Base-by-base conservation (phyloP, 2,329 filamentous ascomycete genomes). In the Hypoxylon sp. region DNA sequence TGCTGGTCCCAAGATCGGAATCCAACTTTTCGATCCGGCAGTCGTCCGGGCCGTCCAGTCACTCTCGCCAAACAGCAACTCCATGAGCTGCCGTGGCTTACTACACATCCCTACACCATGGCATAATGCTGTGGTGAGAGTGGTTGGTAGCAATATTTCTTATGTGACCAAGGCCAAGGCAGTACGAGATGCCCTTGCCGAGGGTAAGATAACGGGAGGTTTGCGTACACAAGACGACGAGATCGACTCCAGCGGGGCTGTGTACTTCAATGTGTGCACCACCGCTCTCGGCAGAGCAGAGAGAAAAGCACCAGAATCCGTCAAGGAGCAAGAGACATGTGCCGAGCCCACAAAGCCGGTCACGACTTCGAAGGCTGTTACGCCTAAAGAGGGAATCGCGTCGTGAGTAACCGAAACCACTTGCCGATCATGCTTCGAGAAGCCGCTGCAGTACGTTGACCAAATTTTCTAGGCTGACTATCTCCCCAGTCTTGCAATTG, bases 21-120 rank as follows among this genome's bases (percentile, higher is more conserved):
- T 82, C 46, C 74, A 77, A 13, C 75, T 82, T 1, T 77, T 82
- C 50, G 77, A 79, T 5, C 72, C 74, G 13, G 68, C 70, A 48
- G 69, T 74, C 7, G 76, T 77, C 25, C 71, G 77, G 3, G 77
- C 70, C 5, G 64, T 72, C 41, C 65, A 72, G 23, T 65, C 71
- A 2, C 56, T 74, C 5, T 59, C 62, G 21, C 56, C 56, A 7
- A 25, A 61, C 10, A 43, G 68, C 14, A 52, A 45, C 7, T 51
- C 55, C 2, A 63, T 65, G 58, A 58, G 60, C 5, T 51, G 63
- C 1, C 63, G 53, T 19, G 74, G 74, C 25, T 58, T 75, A 5
- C 68, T 78, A 2, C 77, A 79, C 52, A 75, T 82, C 5, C 80
- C 80, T 0, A 82, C 80, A 0, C 80, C 80, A 1, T 82, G 81